Evolutionary conservation across 1,139 yeast genomes (phyloP), one percentile per base, ranked within the genome.

Genomic region (Geotrichum europaeum): DNA sequence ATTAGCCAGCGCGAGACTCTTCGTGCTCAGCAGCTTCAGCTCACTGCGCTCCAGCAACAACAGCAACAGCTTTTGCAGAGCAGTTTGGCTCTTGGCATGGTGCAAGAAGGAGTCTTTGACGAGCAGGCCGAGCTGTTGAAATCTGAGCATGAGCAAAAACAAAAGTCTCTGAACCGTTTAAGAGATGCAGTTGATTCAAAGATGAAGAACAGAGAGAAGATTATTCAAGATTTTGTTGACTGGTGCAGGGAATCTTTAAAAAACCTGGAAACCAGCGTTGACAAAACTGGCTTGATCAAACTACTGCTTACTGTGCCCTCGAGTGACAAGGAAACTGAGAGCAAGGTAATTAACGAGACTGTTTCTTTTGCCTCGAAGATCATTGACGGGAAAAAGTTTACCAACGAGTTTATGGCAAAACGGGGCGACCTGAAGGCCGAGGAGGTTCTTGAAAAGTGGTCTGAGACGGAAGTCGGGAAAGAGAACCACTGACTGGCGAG

Each of bases 311-410:
- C 91, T 59, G 80, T 94, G 65, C 97, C 97, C 47, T 76, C 82
- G 50, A 28, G 25, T 12, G 83, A 84, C 53, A 69, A 79, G 7
- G 97, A 90, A 66, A 84, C 96, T 0, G 79, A 81, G 53, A 28
- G 32, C 10, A 28, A 28, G 32, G 9, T 2, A 7, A 91, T 94
- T 70, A 86, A 96, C 4, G 98, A 94, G 72, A 89, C 97, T n/a
- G 84, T 94, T 63, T 91, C 90, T 75, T 85, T 94, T 56, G 88
- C 92, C 66, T 88, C 96, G 34, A 83, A 94, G 2, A 87, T 94
- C 2, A 85, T 92, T 88, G 97, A 94, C 72, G 98, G 98, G 25
- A 84, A 96, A 71, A 81, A 96, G 65, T 94, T 92, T 77, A 96
- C 98, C 1, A 84, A 82, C 63, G 98, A 94, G 70, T 94, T 94